Base-by-base conservation (phyloP, 78 protist species). In the Capsaspora owczarzaki region DNA sequence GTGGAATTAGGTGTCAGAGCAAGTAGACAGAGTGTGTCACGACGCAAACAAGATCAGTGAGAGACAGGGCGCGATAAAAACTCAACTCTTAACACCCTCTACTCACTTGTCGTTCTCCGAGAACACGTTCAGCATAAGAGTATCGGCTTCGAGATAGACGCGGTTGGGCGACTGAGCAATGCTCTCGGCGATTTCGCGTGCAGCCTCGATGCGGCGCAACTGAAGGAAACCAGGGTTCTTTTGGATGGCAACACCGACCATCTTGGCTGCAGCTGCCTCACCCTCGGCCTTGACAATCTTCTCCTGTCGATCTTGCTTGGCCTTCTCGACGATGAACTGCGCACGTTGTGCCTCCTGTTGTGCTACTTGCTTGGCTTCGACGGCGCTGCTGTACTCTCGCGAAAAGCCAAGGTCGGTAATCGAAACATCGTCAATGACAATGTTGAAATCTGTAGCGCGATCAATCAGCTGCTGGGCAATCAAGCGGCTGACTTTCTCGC, bases 281-380 rank as follows among this genome's bases (percentile, higher is more conserved):
- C 99, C 99, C 91, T 94, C 88, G 1, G 99, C 98, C 70, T 76
- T 76, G 76, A 96, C 91, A 80, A 95, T 89, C 44, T 68, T 81
- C 42, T 87, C 46, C 79, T 83, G 60, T 68, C 94, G 92, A 49
- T 95, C 97, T 82, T 95, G 97, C 76, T 53, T 33, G 27, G 98
- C 98, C 68, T 85, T 81, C 82, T 95, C 95, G 37, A 96, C 99
- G 12, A 91, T 49, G 80, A 89, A 93, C 69, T 82, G 82, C 5
- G 99, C 98, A 20, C 95, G 86, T 85, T 92, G 97, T 0, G 99
- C 99, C 66, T 93, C 97, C 90, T 95, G 97, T 68, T 90, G 75
- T 42, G 80, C 31, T 31, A 94, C 91, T 77, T 94, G 95, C 87
- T 96, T 96, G n/a, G 89, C 86, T 76, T 96, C 99, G 31, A 94